Conservation (phyloP, 2,329 filamentous ascomycete species). For the Cercospora sp. region DNA sequence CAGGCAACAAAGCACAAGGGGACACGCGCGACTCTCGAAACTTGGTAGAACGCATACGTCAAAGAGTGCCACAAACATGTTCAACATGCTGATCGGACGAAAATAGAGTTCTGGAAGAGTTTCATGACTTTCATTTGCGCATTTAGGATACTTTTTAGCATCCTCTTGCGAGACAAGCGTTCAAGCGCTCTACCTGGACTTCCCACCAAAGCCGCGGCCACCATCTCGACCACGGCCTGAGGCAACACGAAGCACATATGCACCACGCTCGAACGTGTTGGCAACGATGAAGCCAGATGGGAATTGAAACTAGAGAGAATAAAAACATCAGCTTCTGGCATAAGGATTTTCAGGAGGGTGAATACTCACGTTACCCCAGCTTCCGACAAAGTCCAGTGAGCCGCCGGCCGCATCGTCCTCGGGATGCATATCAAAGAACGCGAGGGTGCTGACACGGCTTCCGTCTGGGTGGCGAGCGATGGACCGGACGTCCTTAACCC, state of each 20-base stretch:
- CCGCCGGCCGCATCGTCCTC: conserved; percentile 48
- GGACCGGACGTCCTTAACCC: conserved; percentile 40
- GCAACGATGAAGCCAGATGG: conserved; percentile 52
- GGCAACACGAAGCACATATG: conserved; percentile 35
- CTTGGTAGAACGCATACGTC: not conserved
- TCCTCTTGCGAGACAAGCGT: not conserved
- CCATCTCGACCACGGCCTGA: conserved; percentile 25
- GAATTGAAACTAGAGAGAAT: conserved; percentile 45
- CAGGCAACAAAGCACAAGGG: not conserved
- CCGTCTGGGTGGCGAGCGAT: conserved; percentile 48
- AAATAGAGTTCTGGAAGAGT: not conserved
- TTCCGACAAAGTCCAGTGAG: conserved; percentile 43
- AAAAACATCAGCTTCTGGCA: not conserved
- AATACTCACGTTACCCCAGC: conserved; percentile 45
- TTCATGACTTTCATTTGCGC: not conserved
- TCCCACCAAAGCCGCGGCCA: conserved; percentile 26
- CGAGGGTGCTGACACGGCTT: conserved; percentile 46
- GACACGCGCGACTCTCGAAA: not conserved
- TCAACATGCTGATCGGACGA: not conserved
- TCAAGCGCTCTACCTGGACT: conserved; percentile 18
- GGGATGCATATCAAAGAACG: conserved; percentile 54
- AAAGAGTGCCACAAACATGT: too few species aligned
- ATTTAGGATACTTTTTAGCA: not conserved
- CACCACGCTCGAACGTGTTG: conserved; percentile 55
- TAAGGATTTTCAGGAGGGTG: too few species aligned